Evolutionary conservation across 116 monocot species (phyloP).

Genomic region (Dioscorea cayenensis): DNA sequence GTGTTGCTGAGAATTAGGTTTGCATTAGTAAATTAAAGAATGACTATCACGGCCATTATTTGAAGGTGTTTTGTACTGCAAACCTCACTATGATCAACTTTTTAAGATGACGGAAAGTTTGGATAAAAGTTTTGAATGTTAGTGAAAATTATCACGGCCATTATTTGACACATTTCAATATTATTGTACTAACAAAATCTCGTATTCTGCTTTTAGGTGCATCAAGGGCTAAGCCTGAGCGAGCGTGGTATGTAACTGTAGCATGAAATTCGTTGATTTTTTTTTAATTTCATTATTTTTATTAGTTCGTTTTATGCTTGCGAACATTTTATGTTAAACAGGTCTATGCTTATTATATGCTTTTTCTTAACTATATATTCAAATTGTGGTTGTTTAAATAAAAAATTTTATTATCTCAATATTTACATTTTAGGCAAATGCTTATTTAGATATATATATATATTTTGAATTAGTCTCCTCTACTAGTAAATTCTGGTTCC

Average conservation of each 20-base stretch:
- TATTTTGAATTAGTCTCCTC: too few relatives aligned
- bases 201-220: slow-evolving; percentile 17
- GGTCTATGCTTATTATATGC: slow-evolving; percentile 14
- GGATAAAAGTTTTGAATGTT: slow-evolving; percentile 81
- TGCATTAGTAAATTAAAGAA: too few relatives aligned
- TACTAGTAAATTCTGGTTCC: too few relatives aligned
- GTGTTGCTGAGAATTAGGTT: too few relatives aligned
- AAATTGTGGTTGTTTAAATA: too few relatives aligned
- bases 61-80: slow-evolving; percentile 73
- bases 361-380: too few relatives aligned
- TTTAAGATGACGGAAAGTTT: slow-evolving; percentile 65
- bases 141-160: neutral
- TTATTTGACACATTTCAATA: neutral
- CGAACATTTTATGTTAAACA: neutral
- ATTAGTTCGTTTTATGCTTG: neutral
- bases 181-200: neutral
- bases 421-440: too few relatives aligned
- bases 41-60: too few relatives aligned
- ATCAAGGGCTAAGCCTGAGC: slow-evolving; percentile 29
- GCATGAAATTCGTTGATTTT: neutral
- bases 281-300: neutral
- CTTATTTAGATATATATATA: too few relatives aligned
- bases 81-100: slow-evolving; percentile 73
- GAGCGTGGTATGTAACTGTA: slow-evolving; percentile 36
- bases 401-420: too few relatives aligned